A percentile compares a stretch with the other conserved stretches of the same genome.
Conservation (phyloP, 2,329 filamentous ascomycete species). For the Phaeomoniella chlamydospora region DNA sequence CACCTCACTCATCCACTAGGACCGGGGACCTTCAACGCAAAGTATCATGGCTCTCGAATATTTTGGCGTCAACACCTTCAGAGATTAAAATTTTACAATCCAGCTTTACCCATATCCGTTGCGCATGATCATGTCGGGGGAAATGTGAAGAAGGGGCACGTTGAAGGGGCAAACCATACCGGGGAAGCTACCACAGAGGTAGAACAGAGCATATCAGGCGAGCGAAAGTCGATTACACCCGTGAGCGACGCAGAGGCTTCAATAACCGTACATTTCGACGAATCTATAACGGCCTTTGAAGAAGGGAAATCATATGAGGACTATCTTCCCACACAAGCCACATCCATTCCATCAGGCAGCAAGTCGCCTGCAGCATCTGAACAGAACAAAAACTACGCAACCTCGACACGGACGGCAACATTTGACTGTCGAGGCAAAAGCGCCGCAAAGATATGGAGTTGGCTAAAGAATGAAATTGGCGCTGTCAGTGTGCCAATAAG, state of each 20-base stretch:
- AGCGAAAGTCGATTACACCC: too few species aligned
- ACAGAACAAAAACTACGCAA: not conserved
- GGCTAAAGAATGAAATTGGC: not conserved
- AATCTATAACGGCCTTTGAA: not conserved
- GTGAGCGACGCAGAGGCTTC: not conserved
- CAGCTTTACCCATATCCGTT: slow-evolving; percentile 67
- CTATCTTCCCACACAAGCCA: not conserved
- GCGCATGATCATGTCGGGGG: slow-evolving; percentile 20
- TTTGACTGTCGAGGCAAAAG: not conserved
- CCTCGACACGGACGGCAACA: not conserved
- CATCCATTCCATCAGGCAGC: not conserved
- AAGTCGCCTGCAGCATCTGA: not conserved
- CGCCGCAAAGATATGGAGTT: not conserved
- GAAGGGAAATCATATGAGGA: not conserved
- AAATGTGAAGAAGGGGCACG: not conserved
- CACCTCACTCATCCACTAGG: slow-evolving; percentile 26
- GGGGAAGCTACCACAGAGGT: not conserved
- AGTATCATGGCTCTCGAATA: slow-evolving; percentile 44
- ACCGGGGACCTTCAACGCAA: slow-evolving; percentile 23
- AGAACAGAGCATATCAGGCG: not conserved
- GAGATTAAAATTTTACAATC: slow-evolving; percentile 89
- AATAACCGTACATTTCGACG: not conserved
- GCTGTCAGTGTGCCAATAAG: not conserved
- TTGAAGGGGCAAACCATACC: not conserved
- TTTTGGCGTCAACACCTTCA: slow-evolving; percentile 80